Evolutionary conservation across 257 asterid species (phyloP).

Genomic region (Nicotiana paniculata): DNA sequence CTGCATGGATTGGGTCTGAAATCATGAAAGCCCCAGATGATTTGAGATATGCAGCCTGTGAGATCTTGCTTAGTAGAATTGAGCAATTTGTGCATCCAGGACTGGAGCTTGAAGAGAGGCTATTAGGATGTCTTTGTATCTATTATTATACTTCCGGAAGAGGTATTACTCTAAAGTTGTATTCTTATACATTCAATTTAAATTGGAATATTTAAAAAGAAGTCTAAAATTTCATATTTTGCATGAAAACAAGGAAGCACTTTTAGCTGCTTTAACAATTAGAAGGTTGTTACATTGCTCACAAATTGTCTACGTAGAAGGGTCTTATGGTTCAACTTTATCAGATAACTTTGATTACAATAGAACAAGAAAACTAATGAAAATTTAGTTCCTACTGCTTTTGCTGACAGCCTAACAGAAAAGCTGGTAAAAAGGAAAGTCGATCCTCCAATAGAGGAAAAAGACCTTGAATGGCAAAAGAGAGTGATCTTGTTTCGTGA

Average conservation of each 20-base stretch:
- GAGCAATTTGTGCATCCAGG: conserved; percentile 88
- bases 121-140: conserved; percentile 78
- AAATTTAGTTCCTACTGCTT: no score
- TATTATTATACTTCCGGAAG: conserved; percentile 77
- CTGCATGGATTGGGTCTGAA: conserved; percentile 86
- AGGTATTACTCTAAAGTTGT: conserved; percentile 33
- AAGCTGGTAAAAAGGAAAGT: neutral
- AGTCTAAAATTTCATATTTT: neutral
- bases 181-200: neutral
- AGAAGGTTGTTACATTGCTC: neutral
- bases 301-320: neutral
- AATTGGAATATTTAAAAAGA: neutral
- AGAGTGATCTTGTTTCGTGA: neutral
- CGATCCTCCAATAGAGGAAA: neutral
- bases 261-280: neutral
- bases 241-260: neutral
- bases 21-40: conserved; percentile 63
- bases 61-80: conserved; percentile 49
- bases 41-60: conserved; percentile 65
- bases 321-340: no score
- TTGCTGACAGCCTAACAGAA: no score
- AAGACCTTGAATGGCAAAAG: neutral
- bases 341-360: no score
- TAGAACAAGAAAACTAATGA: no score
- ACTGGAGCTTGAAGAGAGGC: conserved; percentile 79